Evolutionary conservation across 495 filamentous ascomycete species (phyloP).

Genomic region (Daldinia vernicosa): DNA sequence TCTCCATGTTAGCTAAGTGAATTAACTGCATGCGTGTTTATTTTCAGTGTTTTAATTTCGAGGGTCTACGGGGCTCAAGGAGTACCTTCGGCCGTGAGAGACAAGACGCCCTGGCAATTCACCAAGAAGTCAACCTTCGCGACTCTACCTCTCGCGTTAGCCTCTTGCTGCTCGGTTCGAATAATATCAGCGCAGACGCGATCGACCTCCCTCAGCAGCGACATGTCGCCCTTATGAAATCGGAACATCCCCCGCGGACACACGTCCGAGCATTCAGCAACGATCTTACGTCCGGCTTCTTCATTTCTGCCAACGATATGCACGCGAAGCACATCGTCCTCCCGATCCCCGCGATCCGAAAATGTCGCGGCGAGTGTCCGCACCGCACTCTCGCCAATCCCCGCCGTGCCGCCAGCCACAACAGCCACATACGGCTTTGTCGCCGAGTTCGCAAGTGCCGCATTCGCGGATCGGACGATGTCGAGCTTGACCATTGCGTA

Average conservation of each 20-base stretch:
- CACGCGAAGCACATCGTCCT: conserved; percentile 14
- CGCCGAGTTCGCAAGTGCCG: conserved; percentile 14
- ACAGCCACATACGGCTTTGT: conserved; percentile 37
- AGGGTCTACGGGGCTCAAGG: not conserved
- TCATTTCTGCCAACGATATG: conserved; percentile 44
- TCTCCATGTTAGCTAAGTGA: not conserved
- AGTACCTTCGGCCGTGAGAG: conserved; percentile 14
- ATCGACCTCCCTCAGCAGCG: conserved; percentile 37
- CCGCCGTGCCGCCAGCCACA: conserved; percentile 41
- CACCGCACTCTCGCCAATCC: conserved; percentile 37
- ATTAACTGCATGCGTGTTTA: not conserved
- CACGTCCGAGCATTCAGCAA: conserved; percentile 22
- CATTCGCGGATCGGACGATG: conserved; percentile 29
- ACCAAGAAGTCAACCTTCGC: conserved; percentile 37
- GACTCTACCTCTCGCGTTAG: not conserved
- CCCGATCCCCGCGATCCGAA: not conserved
- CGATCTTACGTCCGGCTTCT: conserved; percentile 30
- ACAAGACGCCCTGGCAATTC: conserved; percentile 29
- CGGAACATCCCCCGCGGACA: conserved; percentile 28
- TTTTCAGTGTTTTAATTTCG: not conserved
- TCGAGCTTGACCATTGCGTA: conserved; percentile 32
- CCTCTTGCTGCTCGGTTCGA: not conserved
- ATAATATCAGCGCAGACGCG: conserved; percentile 39
- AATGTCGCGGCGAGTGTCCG: conserved; percentile 36
- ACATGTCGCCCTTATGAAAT: conserved; percentile 41